These are phyloP conservation scores for Extremus antarcticus DNA, from an alignment of 495 filamentous ascomycete genomes.

Conservation along the genomic window DNA sequence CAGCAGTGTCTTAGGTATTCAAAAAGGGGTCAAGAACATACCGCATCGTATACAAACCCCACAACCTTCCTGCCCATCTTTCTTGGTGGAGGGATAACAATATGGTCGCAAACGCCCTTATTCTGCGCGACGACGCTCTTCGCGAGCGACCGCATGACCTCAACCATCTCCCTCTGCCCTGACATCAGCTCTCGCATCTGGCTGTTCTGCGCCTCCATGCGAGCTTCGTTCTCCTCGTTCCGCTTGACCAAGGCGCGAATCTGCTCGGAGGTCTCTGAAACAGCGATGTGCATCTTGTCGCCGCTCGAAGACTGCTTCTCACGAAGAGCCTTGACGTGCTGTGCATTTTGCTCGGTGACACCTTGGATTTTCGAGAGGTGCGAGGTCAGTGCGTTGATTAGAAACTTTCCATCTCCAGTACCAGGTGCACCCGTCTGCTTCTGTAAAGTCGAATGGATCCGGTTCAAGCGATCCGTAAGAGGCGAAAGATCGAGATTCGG, in stretches of 20 bases:
- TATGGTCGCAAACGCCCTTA: conserved; percentile 11
- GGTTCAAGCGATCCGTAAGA: conserved; percentile 51
- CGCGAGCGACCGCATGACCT: conserved; percentile 11
- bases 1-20: no score
- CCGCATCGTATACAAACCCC: conserved; percentile 21
- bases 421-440: not conserved
- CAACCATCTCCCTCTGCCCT: conserved; percentile 18
- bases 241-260: not conserved
- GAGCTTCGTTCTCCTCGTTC: conserved; percentile 1
- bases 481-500: conserved; percentile 21
- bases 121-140: conserved; percentile 6
- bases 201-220: conserved; percentile 6
- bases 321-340: conserved; percentile 9
- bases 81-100: conserved; percentile 18
- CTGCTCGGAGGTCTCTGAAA: conserved; percentile 6
- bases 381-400: conserved; percentile 13
- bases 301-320: conserved; percentile 8
- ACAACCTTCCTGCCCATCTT: conserved; percentile 19
- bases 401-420: conserved; percentile 13
- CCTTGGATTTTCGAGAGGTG: conserved; percentile 19
- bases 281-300: conserved; percentile 12
- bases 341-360: conserved; percentile 12
- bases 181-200: conserved; percentile 17
- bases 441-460: conserved; percentile 62
- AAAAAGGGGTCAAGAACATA: no score